A percentile compares a stretch with the other conserved stretches of the same genome.
These are phyloP conservation scores for Meyerozyma smithsonii DNA, from an alignment of 1,139 yeast genomes.

Conservation along the genomic window DNA sequence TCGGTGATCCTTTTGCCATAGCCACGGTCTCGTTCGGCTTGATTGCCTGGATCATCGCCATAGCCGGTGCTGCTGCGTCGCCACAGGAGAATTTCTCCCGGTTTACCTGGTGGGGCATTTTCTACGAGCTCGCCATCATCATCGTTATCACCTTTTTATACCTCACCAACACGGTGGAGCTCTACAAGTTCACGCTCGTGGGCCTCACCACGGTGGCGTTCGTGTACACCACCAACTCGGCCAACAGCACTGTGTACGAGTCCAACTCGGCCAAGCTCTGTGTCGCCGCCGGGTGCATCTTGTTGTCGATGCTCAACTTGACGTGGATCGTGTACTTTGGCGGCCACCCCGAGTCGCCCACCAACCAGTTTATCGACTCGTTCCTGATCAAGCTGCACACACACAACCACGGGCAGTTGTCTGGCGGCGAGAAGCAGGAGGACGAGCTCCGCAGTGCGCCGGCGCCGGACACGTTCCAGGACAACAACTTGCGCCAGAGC, in stretches of 20 bases:
- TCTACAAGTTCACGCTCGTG: slow-evolving; percentile 61
- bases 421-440: slow-evolving; percentile 13
- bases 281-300: slow-evolving; percentile 88
- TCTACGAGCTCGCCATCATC: slow-evolving; percentile 65
- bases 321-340: slow-evolving; percentile 87
- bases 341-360: slow-evolving; percentile 72
- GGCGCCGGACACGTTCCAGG: slow-evolving; percentile 20
- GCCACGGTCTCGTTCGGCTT: slow-evolving; percentile 59
- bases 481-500: slow-evolving; percentile 33
- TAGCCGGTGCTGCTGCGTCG: slow-evolving; percentile 79
- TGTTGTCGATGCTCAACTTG: slow-evolving; percentile 73
- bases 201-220: slow-evolving; percentile 63
- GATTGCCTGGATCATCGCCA: slow-evolving; percentile 77
- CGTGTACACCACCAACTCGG: slow-evolving; percentile 76
- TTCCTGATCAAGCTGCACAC: slow-evolving; percentile 38
- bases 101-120: slow-evolving; percentile 98
- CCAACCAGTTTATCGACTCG: slow-evolving; percentile 81
- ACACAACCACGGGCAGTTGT: slow-evolving; percentile 26
- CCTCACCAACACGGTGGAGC: slow-evolving; percentile 63
- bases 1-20: slow-evolving; percentile 69
- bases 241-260: slow-evolving; percentile 72
- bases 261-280: slow-evolving; percentile 66
- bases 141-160: slow-evolving; percentile 54
- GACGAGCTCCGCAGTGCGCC: slow-evolving; percentile 24
- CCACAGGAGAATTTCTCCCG: slow-evolving; percentile 55